Evolutionary conservation across 352 stramenopile species (phyloP), one percentile per base, ranked within the genome.

Genomic region (Globisporangium solare): DNA sequence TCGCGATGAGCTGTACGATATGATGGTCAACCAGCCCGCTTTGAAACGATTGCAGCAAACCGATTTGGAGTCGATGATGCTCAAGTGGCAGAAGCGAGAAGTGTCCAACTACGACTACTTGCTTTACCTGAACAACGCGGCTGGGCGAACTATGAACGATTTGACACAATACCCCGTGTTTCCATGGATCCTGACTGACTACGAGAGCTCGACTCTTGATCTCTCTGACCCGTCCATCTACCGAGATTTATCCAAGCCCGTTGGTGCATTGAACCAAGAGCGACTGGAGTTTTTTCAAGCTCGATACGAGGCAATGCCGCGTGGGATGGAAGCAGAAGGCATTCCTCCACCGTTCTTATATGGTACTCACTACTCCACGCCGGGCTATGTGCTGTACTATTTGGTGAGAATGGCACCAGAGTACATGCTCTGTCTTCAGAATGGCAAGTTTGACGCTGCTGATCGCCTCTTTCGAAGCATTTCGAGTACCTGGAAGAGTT

Each of bases 381-480:
- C 87, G 6, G 97, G 96, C 51, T 98, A 99, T 58, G 97, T 99
- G 50, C 64, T 99, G 41, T 97, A 99, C 67, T 99, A 98, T 67
- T 74, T 99, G 18, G 81, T 99, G 35, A 83, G 97, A 14, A 83
- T 98, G 56, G 89, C 98, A 56, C 97, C 97, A 4, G 76, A 98
- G 35, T 97, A 98, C 67, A 96, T 96, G 85, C 69, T 97, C 27
- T 92, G 97, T 50, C 82, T 99, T 20, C 97, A 99, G 76, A 91
- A 91, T 59, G 96, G 96, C 21, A 94, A 98, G 62, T 99, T 99
- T 70, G 97, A 99, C 75, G 89, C 98, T 0, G 83, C 96, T 0
- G 97, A 99, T 71, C 91, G 97, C 0, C 76, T 99, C 13, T 99
- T 99, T 63, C 89, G 80, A 37, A 98, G 87, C 55, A 87, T 99